Conservation (phyloP, 2,329 filamentous ascomycete genomes). For the Colletotrichum navitas region DNA sequence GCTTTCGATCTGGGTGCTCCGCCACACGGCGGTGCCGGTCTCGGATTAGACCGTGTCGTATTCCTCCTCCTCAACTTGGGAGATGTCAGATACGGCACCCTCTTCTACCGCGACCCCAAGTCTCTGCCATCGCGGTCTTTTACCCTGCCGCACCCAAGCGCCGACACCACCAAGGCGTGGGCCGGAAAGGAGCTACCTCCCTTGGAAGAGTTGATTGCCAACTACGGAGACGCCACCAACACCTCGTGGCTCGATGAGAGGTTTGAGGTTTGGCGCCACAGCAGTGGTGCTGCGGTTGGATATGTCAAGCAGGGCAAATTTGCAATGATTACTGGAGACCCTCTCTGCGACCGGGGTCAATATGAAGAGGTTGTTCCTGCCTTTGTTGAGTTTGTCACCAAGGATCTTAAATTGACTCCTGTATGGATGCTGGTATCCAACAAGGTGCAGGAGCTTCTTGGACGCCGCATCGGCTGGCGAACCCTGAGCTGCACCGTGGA, state of each 20-base stretch:
- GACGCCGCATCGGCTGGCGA: conserved; percentile 85
- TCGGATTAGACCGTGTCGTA: conserved; percentile 89
- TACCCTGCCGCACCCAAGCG: conserved; percentile 85
- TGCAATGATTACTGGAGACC: conserved; percentile 88
- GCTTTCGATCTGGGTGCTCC: conserved; percentile 91
- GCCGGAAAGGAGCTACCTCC: conserved; percentile 69
- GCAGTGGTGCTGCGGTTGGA: conserved; percentile 86
- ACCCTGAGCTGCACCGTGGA: conserved; percentile 90
- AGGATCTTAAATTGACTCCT: conserved; percentile 78
- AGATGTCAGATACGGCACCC: conserved; percentile 88
- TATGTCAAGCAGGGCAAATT: conserved; percentile 83
- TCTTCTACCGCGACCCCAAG: conserved; percentile 91
- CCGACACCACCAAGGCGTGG: conserved; percentile 73
- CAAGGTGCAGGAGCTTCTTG: conserved; percentile 84
- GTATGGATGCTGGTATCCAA: conserved; percentile 90
- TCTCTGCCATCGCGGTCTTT: conserved; percentile 77
- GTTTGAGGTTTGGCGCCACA: conserved; percentile 89
- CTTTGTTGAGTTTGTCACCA: conserved; percentile 81
- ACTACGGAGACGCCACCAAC: conserved; percentile 94
- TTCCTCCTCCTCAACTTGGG: conserved; percentile 88
- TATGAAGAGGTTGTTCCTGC: conserved; percentile 78
- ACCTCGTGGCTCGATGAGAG: conserved; percentile 94
- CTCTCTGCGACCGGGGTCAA: conserved; percentile 84
- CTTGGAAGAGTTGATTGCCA: conserved; percentile 89
- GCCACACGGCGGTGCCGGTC: conserved; percentile 89